Evolutionary conservation across 306 rosid species (phyloP).

Genomic region (Prunus persica): DNA sequence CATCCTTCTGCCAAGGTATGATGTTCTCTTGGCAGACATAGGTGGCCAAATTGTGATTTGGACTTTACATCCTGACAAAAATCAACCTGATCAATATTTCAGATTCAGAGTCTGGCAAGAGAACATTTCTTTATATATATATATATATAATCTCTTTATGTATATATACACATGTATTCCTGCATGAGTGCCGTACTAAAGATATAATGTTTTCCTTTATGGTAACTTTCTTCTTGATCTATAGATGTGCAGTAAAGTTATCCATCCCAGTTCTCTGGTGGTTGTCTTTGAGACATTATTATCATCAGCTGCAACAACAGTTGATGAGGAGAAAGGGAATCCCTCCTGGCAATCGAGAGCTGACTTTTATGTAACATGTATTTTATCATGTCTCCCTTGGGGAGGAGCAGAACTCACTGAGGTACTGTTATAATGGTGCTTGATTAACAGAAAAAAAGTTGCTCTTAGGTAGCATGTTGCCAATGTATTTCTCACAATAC

Average conservation of each 20-base stretch:
- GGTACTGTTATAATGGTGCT: slow-evolving; percentile 45
- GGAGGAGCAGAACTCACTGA: slow-evolving; percentile 95
- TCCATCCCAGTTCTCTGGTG: slow-evolving; percentile 80
- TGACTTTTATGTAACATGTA: slow-evolving; percentile 86
- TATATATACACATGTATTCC: neutral
- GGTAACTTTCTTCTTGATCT: slow-evolving; percentile 14
- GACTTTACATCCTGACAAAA: neutral
- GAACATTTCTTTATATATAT: neutral
- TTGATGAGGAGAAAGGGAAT: slow-evolving; percentile 96
- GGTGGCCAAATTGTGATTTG: neutral
- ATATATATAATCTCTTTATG: neutral
- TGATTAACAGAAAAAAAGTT: neutral
- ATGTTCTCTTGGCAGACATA: neutral
- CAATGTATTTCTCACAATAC: no score
- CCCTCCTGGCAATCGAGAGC: slow-evolving; percentile 98
- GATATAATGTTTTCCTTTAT: slow-evolving; percentile 2
- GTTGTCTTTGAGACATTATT: slow-evolving; percentile 81
- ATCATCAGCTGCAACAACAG: slow-evolving; percentile 96
- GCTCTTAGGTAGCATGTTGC: no score
- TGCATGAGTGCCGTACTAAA: neutral
- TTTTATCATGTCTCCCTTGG: slow-evolving; percentile 96
- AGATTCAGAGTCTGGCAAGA: neutral
- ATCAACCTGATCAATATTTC: neutral
- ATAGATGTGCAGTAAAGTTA: slow-evolving; percentile 95
- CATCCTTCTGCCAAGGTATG: neutral